Percentiles rank a stretch among this genome's conserved stretches.
These are phyloP conservation scores for Arthrobotrys entomopaga DNA, from an alignment of 2,329 filamentous ascomycete genomes.

Conservation along the genomic window DNA sequence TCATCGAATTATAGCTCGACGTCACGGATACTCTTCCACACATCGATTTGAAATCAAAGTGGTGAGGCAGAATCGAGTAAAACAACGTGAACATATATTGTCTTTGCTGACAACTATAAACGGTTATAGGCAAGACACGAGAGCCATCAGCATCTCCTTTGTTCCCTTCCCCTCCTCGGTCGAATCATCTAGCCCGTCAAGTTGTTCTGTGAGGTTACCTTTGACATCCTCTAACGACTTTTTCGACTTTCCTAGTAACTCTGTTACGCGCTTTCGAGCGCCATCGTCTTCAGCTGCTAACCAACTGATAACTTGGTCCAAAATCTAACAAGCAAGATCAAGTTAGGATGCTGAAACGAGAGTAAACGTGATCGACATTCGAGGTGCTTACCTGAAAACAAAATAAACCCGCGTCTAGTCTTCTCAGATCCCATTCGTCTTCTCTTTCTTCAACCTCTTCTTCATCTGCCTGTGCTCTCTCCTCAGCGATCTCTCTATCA, in stretches of 20 bases:
- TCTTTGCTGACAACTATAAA: conserved; percentile 54
- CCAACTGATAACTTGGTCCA: conserved; percentile 90
- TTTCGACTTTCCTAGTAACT: conserved; percentile 74
- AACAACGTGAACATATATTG: background rate
- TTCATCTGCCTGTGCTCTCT: conserved; percentile 68
- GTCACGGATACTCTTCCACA: conserved; percentile 19
- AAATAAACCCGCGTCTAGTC: conserved; percentile 86
- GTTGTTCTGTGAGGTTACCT: conserved; percentile 75
- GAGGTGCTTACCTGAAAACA: conserved; percentile 70
- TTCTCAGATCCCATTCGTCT: conserved; percentile 77
- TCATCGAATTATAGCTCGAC: conserved; percentile 36
- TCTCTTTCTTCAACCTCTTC: conserved; percentile 67
- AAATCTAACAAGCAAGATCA: conserved; percentile 63
- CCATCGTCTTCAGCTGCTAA: conserved; percentile 87
- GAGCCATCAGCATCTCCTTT: conserved; percentile 74
- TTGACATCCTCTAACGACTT: conserved; percentile 73
- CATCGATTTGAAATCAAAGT: background rate
- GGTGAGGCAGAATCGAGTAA: conserved; percentile 23
- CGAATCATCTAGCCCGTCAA: conserved; percentile 69
- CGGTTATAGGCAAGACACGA: conserved; percentile 65
- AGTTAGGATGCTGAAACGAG: conserved; percentile 3
- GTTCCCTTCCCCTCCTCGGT: conserved; percentile 66
- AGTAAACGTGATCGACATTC: background rate
- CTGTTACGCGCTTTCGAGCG: conserved; percentile 72
- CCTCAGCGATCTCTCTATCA: conserved; percentile 71